Percentiles rank a stretch among this genome's conserved stretches.
These are phyloP conservation scores for Fusarium sacchari DNA, from an alignment of 2,329 filamentous ascomycete species.

Conservation along the genomic window DNA sequence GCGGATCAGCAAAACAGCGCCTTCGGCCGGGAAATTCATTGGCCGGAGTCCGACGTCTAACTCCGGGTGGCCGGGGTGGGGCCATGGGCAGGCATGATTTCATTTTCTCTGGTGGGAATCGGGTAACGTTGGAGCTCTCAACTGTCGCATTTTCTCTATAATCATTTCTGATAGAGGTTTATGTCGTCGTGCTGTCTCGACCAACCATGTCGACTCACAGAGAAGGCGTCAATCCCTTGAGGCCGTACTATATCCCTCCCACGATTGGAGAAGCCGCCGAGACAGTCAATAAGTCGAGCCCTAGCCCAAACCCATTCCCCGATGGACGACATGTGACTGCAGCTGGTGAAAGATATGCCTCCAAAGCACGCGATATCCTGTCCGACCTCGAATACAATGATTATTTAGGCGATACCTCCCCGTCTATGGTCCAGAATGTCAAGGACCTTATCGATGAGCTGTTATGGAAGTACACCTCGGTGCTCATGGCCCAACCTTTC, in stretches of 20 bases:
- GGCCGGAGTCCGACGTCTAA: constrained; percentile 44
- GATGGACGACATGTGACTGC: constrained; percentile 54
- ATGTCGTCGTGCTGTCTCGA: constrained; percentile 42
- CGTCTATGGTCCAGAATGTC: constrained; percentile 77
- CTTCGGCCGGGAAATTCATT: constrained; percentile 51
- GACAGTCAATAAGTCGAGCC: constrained; percentile 46
- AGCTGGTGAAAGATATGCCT: constrained; percentile 48
- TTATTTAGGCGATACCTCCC: constrained; percentile 81
- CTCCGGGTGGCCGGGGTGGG: constrained; percentile 39
- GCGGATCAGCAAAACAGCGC: constrained; percentile 26
- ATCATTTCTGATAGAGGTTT: constrained; percentile 23
- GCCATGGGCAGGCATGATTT: constrained; percentile 44
- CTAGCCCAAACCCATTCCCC: constrained; percentile 58
- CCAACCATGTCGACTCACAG: constrained; percentile 56
- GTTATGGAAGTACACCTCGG: constrained; percentile 89
- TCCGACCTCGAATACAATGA: constrained; percentile 92
- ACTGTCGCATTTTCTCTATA: constrained; percentile 33
- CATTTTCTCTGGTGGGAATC: constrained; percentile 45
- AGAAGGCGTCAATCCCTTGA: constrained; percentile 69
- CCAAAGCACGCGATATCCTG: constrained; percentile 83
- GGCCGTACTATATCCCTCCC: constrained; percentile 75
- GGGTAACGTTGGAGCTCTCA: constrained; percentile 17
- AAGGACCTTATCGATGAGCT: constrained; percentile 85
- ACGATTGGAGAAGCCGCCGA: constrained; percentile 61
- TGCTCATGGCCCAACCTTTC: constrained; percentile 92